Base-by-base conservation (phyloP, 2,329 filamentous ascomycete genomes). In the Neospermospora avenae region DNA sequence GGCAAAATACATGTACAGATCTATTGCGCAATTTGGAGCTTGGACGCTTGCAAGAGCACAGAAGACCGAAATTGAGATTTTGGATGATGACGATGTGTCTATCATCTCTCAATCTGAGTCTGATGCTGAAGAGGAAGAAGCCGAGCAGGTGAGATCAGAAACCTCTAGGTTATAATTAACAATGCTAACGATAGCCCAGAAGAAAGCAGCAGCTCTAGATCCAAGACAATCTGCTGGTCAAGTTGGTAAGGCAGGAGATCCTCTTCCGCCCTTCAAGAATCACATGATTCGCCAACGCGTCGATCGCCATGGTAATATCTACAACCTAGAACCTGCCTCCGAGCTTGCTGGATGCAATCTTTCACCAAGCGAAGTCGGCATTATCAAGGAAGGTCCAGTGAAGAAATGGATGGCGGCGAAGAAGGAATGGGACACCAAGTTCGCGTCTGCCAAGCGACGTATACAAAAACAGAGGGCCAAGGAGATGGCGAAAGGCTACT, bases 281-380 rank as follows among this genome's bases (percentile, higher is more conserved):
- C 87, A 96, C 73, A 97, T 98, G 93, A 93, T 99, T 63, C 88
- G 95, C 8, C 92, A 99, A 73, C 81, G 89, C 28, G 87, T 98
- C 20, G 89, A 90, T 62, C 81, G 89, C 1, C 85, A 93, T 70
- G 95, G 95, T 4, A 80, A 82, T 13, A 86, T 93, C 22, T 85
- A 87, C 60, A 81, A 85, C 0, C 79, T 99, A 4, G 80, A 84
- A 0, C 80, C 85, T 0, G 80, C 85, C 20, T 77, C 81, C 0
- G 83, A 90, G 3, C 79, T 96, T 0, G 80, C 84, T 0, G 89
- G 66, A 65, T 96, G 75, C 76, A 85, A 67, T 18, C 76, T 96
- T 20, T 76, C 83, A 0, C 77, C 81, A 1, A 77, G 81, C 5
- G 81, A 88, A 0, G 82, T 98, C 22, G 93, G 95, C 13, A 83